Conservation (phyloP, 2,329 filamentous ascomycete species). For the Fusarium miscanthi region DNA sequence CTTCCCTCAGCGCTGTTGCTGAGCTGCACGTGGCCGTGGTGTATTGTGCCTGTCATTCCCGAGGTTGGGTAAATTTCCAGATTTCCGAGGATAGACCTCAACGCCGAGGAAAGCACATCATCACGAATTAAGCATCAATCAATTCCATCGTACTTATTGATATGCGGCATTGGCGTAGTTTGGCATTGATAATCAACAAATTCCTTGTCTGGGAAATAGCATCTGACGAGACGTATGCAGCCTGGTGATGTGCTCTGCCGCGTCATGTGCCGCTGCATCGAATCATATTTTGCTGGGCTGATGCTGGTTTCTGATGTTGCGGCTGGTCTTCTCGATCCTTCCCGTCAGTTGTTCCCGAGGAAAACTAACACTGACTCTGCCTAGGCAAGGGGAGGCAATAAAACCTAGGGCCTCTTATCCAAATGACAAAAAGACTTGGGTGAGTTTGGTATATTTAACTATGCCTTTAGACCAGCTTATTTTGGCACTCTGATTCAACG, state of each 20-base stretch:
- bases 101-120: neutral
- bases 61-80: neutral
- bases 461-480: neutral
- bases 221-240: slow-evolving; percentile 7
- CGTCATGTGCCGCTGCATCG: slow-evolving; percentile 32
- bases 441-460: neutral
- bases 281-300: slow-evolving; percentile 30
- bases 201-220: slow-evolving; percentile 1
- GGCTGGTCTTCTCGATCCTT: slow-evolving; percentile 22
- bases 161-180: neutral
- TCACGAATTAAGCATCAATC: neutral
- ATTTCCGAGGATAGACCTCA: slow-evolving; percentile 4
- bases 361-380: slow-evolving; percentile 9
- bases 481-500: neutral
- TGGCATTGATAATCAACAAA: neutral
- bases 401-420: neutral
- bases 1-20: neutral
- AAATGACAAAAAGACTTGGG: neutral
- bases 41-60: neutral
- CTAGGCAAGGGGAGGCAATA: neutral
- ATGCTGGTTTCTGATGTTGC: slow-evolving; percentile 17
- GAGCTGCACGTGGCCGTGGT: slow-evolving; percentile 3
- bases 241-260: slow-evolving; percentile 12
- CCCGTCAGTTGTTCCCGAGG: slow-evolving; percentile 14
- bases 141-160: neutral